Evolutionary conservation across 371 early-diverging fungal genomes (phyloP).

Genomic region (Dinochytrium kinnereticum): DNA sequence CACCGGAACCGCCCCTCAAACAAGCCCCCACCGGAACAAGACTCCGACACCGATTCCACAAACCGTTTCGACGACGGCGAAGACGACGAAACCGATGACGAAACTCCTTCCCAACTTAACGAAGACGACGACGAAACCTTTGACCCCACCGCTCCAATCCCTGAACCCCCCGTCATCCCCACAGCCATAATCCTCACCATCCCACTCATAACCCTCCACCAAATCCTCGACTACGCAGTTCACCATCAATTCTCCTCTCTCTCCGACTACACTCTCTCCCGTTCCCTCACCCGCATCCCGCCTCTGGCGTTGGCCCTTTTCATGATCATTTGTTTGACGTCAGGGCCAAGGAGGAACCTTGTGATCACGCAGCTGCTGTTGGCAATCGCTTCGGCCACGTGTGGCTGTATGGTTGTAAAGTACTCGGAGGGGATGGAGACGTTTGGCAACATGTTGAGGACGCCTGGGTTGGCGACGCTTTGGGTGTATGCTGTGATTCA

Average conservation of each 20-base stretch:
- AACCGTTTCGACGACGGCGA: constrained; percentile 1
- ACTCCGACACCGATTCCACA: neutral
- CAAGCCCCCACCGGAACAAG: neutral
- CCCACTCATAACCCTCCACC: constrained; percentile 42
- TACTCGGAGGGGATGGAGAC: constrained; percentile 33
- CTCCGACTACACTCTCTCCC: constrained; percentile 24
- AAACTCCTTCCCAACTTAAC: neutral
- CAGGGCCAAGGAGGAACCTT: constrained; percentile 11
- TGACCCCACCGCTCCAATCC: neutral
- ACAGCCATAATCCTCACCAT: constrained; percentile 38
- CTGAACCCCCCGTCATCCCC: constrained; percentile 6
- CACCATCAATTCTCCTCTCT: constrained; percentile 44
- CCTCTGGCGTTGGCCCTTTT: constrained; percentile 32
- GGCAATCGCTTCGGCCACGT: constrained; percentile 25
- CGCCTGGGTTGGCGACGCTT: constrained; percentile 45
- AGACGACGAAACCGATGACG: constrained; percentile 5
- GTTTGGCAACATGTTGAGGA: constrained; percentile 46
- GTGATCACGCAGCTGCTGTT: constrained; percentile 33
- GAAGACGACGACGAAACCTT: neutral
- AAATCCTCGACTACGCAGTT: constrained; percentile 40
- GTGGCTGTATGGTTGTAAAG: constrained; percentile 34
- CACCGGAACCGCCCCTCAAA: constrained; percentile 10
- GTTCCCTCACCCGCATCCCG: constrained; percentile 26
- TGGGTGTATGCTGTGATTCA: constrained; percentile 50
- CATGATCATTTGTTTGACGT: constrained; percentile 35